Evolutionary conservation across 257 asterid genomes (phyloP).

Genomic region (Salvia miltiorrhiza): DNA sequence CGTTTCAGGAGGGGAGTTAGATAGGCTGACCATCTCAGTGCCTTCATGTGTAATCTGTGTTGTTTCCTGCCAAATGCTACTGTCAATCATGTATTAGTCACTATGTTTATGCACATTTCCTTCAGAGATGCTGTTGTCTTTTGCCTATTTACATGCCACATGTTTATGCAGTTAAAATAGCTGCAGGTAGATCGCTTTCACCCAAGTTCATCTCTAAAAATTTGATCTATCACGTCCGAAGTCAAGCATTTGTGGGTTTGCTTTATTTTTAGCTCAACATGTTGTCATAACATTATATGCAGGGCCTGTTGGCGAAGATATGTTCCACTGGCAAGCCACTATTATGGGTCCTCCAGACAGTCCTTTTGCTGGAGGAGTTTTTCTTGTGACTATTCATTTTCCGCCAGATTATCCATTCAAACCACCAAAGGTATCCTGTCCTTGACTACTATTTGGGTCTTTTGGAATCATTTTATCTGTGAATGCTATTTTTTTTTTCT

Average conservation of each 20-base stretch:
- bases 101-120: neutral
- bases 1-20: neutral
- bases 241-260: neutral
- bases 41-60: neutral
- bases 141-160: neutral
- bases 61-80: neutral
- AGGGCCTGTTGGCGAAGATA: constrained; percentile 80
- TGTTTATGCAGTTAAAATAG: no score
- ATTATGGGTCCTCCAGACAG: constrained; percentile 81
- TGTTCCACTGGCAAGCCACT: constrained; percentile 84
- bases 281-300: constrained; percentile 8
- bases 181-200: neutral
- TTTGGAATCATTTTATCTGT: neutral
- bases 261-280: neutral
- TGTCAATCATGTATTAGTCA: neutral
- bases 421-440: constrained; percentile 65
- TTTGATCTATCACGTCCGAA: neutral
- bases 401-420: constrained; percentile 87
- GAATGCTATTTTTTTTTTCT: neutral
- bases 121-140: neutral
- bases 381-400: constrained; percentile 60
- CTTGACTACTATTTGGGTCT: neutral
- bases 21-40: neutral
- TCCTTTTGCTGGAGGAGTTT: constrained; percentile 79
- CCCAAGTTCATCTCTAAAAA: neutral